A percentile compares a stretch with the other conserved stretches of the same genome.
Evolutionary conservation across 208 protist species (phyloP).

Genomic region (Polymyxa betae): DNA sequence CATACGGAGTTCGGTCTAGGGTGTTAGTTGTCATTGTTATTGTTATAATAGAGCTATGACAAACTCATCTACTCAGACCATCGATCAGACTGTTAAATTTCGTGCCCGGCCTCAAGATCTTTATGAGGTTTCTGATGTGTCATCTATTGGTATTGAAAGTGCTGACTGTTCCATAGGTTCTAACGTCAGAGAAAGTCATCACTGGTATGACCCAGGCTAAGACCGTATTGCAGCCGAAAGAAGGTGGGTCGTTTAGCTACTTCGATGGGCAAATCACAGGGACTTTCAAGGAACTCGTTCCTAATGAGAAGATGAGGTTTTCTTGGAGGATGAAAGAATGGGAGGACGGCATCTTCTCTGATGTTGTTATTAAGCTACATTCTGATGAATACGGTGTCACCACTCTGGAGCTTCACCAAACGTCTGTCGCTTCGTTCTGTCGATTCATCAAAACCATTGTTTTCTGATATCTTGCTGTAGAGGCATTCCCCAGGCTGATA

Average conservation of each 20-base stretch:
- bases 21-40: too few relatives aligned
- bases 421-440: not conserved
- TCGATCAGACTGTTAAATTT: constrained; percentile 41
- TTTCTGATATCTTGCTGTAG: not conserved
- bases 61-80: not conserved
- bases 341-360: constrained; percentile 25
- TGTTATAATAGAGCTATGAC: too few relatives aligned
- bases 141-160: not conserved
- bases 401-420: not conserved
- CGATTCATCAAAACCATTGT: not conserved
- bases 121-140: not conserved
- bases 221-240: not conserved
- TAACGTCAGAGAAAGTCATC: constrained; percentile 24
- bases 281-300: not conserved
- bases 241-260: constrained; percentile 30
- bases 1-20: too few relatives aligned
- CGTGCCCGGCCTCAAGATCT: constrained; percentile 29
- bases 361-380: not conserved
- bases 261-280: constrained; percentile 46
- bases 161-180: not conserved
- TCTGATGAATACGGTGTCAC: constrained; percentile 40
- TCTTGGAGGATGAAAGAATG: constrained; percentile 42
- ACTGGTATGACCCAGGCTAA: not conserved
- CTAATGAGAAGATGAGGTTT: constrained; percentile 39
- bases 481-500: constrained; percentile 25